Base-by-base conservation (phyloP, 129 eudicot species). In the Sambucus nigra region DNA sequence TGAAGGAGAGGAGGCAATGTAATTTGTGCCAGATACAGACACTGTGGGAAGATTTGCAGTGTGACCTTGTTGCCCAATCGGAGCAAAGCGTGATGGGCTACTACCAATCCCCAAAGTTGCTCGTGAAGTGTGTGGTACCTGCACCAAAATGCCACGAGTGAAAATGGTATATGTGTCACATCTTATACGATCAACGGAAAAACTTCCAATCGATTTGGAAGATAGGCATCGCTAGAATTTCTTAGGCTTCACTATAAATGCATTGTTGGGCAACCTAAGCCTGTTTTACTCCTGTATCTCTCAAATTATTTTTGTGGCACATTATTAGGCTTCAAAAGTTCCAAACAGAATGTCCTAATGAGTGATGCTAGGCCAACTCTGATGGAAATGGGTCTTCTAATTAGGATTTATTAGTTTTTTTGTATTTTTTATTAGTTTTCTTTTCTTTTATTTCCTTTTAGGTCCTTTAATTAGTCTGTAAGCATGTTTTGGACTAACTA, bases 1-100 rank as follows among this genome's bases (percentile, higher is more conserved):
- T 64, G 97, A 89, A 48, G 97, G 97, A 47, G 97, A 89, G 10
- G 95, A 81, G 47, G 88, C 80, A n/a, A 80, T 33, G 42, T 84
- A 84, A 64, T 75, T 84, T 29, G 97, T 78, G 69, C 88, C 97
- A 1, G 97, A 73, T 32, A 73, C 75, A 68, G 94, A 80, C 15
- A 88, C 77, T n/a, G 87, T 56, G 1, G 78, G 81, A 21, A 73
- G 51, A 55, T 48, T 74, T 52, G 66, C 40, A 5, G 73, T 47
- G 4, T 64, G 80, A 27, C 81, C 42, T 70, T 70, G 94, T 64
- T 84, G 89, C 32, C 75, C 83, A n/a, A 73, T 59, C 20, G 80
- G 94, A 42, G 88, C 95, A 65, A 89, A 89, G 49, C 86, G 80
- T 35, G 93, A 89, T 57, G 97, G 97, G 47, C 97, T 84, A 47